phyloP scores from a whole-genome alignment of 768 basidiomycete species.

The Rhodotorula kratochvilovae region DNA sequence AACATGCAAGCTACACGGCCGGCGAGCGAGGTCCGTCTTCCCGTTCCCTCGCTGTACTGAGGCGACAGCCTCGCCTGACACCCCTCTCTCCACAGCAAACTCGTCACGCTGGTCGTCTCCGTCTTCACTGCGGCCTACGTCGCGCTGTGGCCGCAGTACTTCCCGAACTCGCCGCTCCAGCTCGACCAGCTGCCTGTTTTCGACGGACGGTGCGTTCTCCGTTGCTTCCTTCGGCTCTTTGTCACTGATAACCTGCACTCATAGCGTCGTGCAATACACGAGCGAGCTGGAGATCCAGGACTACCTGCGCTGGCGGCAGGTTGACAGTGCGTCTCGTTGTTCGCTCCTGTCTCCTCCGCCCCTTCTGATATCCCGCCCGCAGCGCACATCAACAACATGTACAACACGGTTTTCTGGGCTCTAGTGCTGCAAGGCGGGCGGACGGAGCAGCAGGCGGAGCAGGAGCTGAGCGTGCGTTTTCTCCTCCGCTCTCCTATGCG shows the following conservation, averaged over 20 bases:
- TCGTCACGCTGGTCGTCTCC: conserved; percentile 74
- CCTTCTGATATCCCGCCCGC: conserved; percentile 10
- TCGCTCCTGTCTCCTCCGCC: neutral
- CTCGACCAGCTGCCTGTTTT: conserved; percentile 71
- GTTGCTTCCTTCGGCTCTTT: rapidly evolving
- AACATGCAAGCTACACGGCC: conserved; percentile 71
- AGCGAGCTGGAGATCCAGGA: conserved; percentile 67
- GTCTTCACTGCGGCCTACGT: conserved; percentile 88
- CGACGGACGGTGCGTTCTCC: conserved; percentile 74
- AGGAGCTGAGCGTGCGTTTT: conserved; percentile 61
- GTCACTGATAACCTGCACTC: neutral
- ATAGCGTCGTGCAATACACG: conserved; percentile 57
- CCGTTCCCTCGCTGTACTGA: neutral
- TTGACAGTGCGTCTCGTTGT: conserved; percentile 67
- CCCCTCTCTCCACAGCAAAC: conserved; percentile 59
- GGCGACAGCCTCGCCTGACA: neutral
- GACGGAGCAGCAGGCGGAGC: conserved; percentile 74
- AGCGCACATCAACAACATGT: conserved; percentile 98
- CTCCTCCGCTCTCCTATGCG: neutral
- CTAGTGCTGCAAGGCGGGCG: conserved; percentile 77
- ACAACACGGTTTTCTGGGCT: conserved; percentile 95
- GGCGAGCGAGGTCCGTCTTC: conserved; percentile 55
- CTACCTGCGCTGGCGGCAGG: conserved; percentile 94
- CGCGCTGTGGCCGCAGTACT: conserved; percentile 74
- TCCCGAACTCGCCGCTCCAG: conserved; percentile 64